phyloP scores from a whole-genome alignment of 371 early-diverging fungal species.

The Mucor circinelloides region DNA sequence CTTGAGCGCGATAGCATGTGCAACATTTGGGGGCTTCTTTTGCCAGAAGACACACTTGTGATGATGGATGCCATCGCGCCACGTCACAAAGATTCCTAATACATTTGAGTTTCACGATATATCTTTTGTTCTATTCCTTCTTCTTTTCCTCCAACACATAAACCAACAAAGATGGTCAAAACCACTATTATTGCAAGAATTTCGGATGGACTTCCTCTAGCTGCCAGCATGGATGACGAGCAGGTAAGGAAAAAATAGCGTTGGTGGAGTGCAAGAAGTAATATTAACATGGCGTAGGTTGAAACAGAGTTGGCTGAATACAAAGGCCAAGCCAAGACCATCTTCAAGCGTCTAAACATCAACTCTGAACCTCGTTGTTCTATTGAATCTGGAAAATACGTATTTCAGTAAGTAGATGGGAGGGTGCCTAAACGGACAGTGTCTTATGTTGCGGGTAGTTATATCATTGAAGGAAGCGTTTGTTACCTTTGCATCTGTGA shows the following conservation, averaged over 20 bases:
- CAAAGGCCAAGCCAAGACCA: conserved; percentile 90
- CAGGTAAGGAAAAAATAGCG: conserved; percentile 69
- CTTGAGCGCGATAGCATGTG: too few species aligned
- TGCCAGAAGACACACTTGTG: too few species aligned
- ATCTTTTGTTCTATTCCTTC: background rate
- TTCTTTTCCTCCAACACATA: background rate
- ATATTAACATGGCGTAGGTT: conserved; percentile 27
- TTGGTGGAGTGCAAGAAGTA: background rate
- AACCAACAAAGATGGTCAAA: conserved; percentile 74
- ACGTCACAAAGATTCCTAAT: background rate
- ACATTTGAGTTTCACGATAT: background rate
- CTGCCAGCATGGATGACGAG: conserved; percentile 97
- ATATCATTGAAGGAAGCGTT: conserved; percentile 91
- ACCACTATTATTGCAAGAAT: conserved; percentile 95
- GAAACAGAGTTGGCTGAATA: conserved; percentile 87
- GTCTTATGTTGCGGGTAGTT: conserved; percentile 54
- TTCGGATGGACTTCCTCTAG: conserved; percentile 92
- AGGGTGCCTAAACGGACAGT: background rate
- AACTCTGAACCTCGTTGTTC: conserved; percentile 93
- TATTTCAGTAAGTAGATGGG: conserved; percentile 76
- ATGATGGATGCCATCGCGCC: background rate
- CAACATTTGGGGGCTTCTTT: too few species aligned
- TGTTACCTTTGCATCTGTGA: conserved; percentile 95
- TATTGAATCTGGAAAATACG: conserved; percentile 88
- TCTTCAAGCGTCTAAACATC: conserved; percentile 83